Base-by-base conservation (phyloP, 352 stramenopile species). In the Globisporangium perplexum region DNA sequence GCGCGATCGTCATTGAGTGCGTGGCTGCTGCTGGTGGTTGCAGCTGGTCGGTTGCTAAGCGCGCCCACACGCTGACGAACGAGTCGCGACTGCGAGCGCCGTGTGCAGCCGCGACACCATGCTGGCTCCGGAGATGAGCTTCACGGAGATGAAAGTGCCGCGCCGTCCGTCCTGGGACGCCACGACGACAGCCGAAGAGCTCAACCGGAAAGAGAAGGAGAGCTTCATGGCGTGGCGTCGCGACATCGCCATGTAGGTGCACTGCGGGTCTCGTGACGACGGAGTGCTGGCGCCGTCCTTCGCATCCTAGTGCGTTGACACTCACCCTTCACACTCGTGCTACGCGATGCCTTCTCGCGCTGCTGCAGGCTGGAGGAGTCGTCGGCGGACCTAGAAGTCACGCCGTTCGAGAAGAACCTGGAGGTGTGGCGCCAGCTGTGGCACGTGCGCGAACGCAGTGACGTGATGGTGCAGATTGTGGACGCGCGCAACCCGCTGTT, bases 351-450 rank as follows among this genome's bases (percentile, higher is more conserved):
- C n/a, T 14, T 38, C 17, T 4, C 12, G 14, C 11, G 3, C 2
- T 18, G 33, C 33, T 39, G 33, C 18, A 94, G 84, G 44, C 54
- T 93, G 39, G 85, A 95, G 57, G 68, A 74, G 52, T 86, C 85
- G 18, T 81, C 80, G 7, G 80, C 91, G 7, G 70, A 85, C 47
- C 65, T 90, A 30, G 88, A 93, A 60, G 95, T 99, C 30, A 99
- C 97, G 18, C 98, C 98, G 18, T 99, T 99, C 65, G 98, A 99
- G 77, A 99, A 99, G 77, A 99, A 99, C 72, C 55, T 99, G 41
- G 95, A 99, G 61, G 97, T 99, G 26, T 99, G 98, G 98, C 87
- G 97, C 38, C 98, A 99, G 72, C 73, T 99, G 7, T 99, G 98
- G 98, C 85, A 98, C 35, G 97, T 99, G 22, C 82, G 98, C 41